These are phyloP conservation scores for Zalaria sp. DNA, from an alignment of 2,329 filamentous ascomycete genomes.

Conservation along the genomic window DNA sequence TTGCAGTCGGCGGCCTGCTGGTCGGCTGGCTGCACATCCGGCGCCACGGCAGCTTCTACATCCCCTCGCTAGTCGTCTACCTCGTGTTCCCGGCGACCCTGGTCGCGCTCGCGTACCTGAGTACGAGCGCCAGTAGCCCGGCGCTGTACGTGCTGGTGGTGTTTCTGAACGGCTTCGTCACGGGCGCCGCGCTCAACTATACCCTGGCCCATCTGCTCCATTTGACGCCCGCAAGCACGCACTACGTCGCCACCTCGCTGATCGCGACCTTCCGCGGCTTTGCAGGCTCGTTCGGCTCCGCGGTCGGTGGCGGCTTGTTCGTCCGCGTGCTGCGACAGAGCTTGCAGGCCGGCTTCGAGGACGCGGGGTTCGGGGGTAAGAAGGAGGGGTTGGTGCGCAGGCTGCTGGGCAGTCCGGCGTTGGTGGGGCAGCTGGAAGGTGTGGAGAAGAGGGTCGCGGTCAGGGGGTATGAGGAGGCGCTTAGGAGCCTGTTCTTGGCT, in stretches of 20 bases:
- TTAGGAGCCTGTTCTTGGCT: constrained; percentile 39
- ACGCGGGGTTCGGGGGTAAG: constrained; percentile 23
- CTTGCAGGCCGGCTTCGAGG: constrained; percentile 43
- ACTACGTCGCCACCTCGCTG: constrained; percentile 64
- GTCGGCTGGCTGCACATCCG: constrained; percentile 66
- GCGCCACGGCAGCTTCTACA: constrained; percentile 58
- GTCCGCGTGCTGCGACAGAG: constrained; percentile 42
- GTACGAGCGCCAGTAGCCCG: constrained; percentile 37
- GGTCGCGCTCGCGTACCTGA: constrained; percentile 41
- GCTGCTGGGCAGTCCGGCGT: constrained; percentile 43
- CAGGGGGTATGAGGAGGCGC: constrained; percentile 37
- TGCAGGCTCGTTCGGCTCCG: constrained; percentile 65
- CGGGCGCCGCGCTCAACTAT: constrained; percentile 65
- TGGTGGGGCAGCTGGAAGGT: constrained; percentile 36
- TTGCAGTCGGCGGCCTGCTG: constrained; percentile 57
- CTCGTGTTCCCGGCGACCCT: constrained; percentile 47
- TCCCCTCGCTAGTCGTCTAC: constrained; percentile 35
- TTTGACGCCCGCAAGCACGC: constrained; percentile 48
- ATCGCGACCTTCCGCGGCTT: constrained; percentile 71
- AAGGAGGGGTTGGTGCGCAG: constrained; percentile 35
- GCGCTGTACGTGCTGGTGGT: constrained; percentile 44
- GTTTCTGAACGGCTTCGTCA: constrained; percentile 57
- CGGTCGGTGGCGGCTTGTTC: constrained; percentile 67
- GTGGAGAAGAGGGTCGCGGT: constrained; percentile 38
- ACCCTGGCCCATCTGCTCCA: constrained; percentile 68